These are phyloP conservation scores for Pyrus hybrid DNA, from an alignment of 331 rosid species.

Conservation along the genomic window DNA sequence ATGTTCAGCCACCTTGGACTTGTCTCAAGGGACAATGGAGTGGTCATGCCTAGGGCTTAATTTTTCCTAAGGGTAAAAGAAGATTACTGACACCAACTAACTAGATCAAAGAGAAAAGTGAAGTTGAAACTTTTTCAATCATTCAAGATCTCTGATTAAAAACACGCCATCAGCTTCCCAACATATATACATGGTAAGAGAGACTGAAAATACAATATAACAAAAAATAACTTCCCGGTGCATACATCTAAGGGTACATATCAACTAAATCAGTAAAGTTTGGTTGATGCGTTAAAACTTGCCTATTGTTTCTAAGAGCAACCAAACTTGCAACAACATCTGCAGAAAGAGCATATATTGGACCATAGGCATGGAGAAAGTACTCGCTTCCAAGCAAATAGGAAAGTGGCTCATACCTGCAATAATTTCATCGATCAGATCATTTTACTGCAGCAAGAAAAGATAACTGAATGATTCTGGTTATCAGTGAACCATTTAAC, in stretches of 20 bases:
- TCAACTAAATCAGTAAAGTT: neutral
- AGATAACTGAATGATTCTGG: neutral
- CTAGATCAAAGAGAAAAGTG: neutral
- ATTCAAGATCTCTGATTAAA: neutral
- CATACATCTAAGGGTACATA: neutral
- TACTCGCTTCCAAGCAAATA: conserved; percentile 90
- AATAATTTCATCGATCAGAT: conserved; percentile 6
- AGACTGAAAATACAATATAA: neutral
- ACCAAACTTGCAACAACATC: conserved; percentile 94
- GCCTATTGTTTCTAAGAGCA: conserved; percentile 80
- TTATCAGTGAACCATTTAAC: neutral
- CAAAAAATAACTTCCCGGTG: neutral
- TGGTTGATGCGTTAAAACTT: conserved; percentile 13
- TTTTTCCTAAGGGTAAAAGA: neutral
- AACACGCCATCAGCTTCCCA: neutral
- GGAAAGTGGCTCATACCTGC: conserved; percentile 85
- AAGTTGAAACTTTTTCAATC: neutral
- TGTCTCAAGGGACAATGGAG: neutral
- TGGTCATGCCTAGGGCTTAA: neutral
- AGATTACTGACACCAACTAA: neutral
- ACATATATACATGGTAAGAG: neutral
- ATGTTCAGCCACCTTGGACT: neutral
- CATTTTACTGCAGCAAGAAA: neutral
- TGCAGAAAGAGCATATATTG: conserved; percentile 87
- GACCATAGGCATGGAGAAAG: conserved; percentile 97